Evolutionary conservation across 75 land plant genomes (phyloP), one percentile per base, ranked within the genome.

Genomic region (Sequoia sempervirens): DNA sequence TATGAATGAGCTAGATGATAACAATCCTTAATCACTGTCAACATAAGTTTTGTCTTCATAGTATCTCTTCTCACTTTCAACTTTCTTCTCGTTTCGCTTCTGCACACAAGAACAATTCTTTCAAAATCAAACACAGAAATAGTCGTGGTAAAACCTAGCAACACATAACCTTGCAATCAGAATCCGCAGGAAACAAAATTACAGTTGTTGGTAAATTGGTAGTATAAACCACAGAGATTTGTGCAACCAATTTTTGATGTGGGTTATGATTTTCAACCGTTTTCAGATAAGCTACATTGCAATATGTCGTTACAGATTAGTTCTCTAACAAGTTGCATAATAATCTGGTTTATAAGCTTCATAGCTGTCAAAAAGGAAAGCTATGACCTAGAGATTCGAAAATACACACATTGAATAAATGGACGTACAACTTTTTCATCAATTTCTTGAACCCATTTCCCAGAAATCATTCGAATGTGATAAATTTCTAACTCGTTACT

Each of bases 61-160:
- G 66, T 89, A 89, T 37, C 79, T 88, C 79, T 54, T 84, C 84
- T 89, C 90, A 54, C 89, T 89, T 69, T 88, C 86, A 41, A 68
- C 75, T 86, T 89, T 89, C 90, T 87, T 89, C 56, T 89, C 89
- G 38, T 87, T 89, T 46, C 90, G 86, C 58, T 88, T 89, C 90
- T 89, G 58, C 79, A 84, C 38, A 43, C 80, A 78, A 78, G 36
- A 78, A 11, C 12, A 78, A 45, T 20, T 11, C 50, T 26, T 78
- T 40, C 4, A 4, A 40, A 78, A 78, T 11, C 50, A 14, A 78
- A 78, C 30, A 78, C 2, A 26, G 30, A 78, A 43, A 45, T 26
- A 45, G 2, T 1, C 14, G 0, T 8, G n/a, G 46, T n/a, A 26
- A n/a, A 78, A 78, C 50, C 40, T 45, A 78, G 30, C 26, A 45